These are phyloP conservation scores for Acer negundo DNA, from an alignment of 345 rosid genomes.

Conservation along the genomic window DNA sequence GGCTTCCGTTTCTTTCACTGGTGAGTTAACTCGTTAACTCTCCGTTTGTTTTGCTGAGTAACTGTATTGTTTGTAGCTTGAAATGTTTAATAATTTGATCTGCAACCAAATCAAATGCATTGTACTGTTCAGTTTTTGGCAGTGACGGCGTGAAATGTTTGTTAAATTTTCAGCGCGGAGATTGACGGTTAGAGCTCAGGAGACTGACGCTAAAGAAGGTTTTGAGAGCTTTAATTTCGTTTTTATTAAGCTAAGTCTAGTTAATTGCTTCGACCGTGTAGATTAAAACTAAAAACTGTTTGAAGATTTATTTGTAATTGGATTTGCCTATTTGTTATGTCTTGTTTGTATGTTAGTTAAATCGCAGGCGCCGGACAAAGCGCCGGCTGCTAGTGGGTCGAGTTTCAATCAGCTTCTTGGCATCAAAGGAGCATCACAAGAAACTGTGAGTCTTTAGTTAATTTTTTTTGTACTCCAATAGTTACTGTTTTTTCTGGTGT, in stretches of 20 bases:
- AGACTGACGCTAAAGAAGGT: conserved; percentile 86
- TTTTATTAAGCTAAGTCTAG: too few species aligned
- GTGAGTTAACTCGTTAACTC: conserved; percentile 49
- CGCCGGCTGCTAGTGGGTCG: conserved; percentile 71
- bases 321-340: not conserved
- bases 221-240: not conserved
- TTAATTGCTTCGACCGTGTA: too few species aligned
- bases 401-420: conserved; percentile 95
- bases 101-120: not conserved
- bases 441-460: conserved; percentile 50
- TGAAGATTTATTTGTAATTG: not conserved
- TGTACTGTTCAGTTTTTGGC: not conserved
- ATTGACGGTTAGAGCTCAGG: conserved; percentile 72
- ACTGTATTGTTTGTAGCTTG: not conserved
- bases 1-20: conserved; percentile 44
- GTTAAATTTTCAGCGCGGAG: conserved; percentile 53
- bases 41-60: conserved; percentile 1
- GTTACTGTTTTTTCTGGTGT: too few species aligned
- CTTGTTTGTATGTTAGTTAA: conserved; percentile 39
- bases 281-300: not conserved
- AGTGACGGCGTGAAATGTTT: conserved; percentile 7
- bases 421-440: conserved; percentile 94
- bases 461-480: not conserved
- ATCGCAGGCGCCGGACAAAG: conserved; percentile 70
- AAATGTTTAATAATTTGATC: not conserved